phyloP scores from a whole-genome alignment of 306 rosid species.

The Citrullus amarus region DNA sequence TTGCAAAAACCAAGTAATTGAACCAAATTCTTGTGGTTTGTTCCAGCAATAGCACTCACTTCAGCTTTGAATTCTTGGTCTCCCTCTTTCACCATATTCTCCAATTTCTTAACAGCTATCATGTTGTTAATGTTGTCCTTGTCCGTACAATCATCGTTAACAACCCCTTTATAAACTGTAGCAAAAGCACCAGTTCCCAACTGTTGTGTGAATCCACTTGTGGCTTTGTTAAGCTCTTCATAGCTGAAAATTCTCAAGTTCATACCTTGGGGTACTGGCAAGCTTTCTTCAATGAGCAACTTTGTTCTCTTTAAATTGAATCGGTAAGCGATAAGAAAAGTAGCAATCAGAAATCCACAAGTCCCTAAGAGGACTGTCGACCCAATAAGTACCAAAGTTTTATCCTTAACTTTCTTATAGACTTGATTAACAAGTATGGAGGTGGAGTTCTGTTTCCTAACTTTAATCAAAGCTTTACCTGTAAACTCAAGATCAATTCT shows the following conservation, averaged over 20 bases:
- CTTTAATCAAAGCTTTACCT: slow-evolving; percentile 20
- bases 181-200: not conserved
- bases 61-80: slow-evolving; percentile 29
- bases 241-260: not conserved
- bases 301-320: too few relatives aligned
- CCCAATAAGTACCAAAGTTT: too few relatives aligned
- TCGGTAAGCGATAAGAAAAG: too few relatives aligned
- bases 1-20: slow-evolving; percentile 13
- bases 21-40: slow-evolving; percentile 21
- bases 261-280: not conserved
- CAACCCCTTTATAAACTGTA: slow-evolving; percentile 9
- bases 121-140: not conserved
- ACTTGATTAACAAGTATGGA: not conserved
- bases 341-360: too few relatives aligned
- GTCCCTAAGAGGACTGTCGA: too few relatives aligned
- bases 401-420: too few relatives aligned
- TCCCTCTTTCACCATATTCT: slow-evolving; percentile 17
- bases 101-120: slow-evolving; percentile 35
- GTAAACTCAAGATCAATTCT: not conserved
- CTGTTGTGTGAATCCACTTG: not conserved
- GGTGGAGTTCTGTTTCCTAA: slow-evolving; percentile 29
- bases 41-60: slow-evolving; percentile 16
- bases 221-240: not conserved
- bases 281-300: too few relatives aligned
- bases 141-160: not conserved